Percentiles rank a stretch among this genome's conserved stretches.
These are phyloP conservation scores for Ophiostoma piceae DNA, from an alignment of 2,329 filamentous ascomycete species.

Conservation along the genomic window DNA sequence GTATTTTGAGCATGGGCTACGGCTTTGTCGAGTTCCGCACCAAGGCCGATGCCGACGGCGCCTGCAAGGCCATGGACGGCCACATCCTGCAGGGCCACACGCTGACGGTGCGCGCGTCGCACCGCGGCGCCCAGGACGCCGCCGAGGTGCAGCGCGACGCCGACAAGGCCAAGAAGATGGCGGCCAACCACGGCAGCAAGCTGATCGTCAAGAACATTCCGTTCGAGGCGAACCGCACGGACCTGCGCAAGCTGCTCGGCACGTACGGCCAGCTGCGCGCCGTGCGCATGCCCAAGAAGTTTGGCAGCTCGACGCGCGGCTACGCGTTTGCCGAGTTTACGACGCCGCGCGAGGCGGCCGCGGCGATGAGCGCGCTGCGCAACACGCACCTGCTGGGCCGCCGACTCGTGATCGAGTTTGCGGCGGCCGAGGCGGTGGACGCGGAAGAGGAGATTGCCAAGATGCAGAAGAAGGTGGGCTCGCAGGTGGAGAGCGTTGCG, in stretches of 20 bases:
- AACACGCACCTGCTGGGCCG: slow-evolving; percentile 92
- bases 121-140: slow-evolving; percentile 72
- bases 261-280: slow-evolving; percentile 89
- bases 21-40: slow-evolving; percentile 86
- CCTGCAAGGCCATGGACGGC: slow-evolving; percentile 80
- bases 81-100: slow-evolving; percentile 82
- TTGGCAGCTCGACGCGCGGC: slow-evolving; percentile 79
- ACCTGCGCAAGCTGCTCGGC: slow-evolving; percentile 77
- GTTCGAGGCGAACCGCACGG: slow-evolving; percentile 91
- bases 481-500: slow-evolving; percentile 84
- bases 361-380: slow-evolving; percentile 82
- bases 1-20: slow-evolving; percentile 93
- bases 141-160: slow-evolving; percentile 80
- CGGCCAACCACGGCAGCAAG: slow-evolving; percentile 69
- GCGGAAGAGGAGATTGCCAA: slow-evolving; percentile 93
- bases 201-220: slow-evolving; percentile 97
- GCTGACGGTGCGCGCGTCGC: slow-evolving; percentile 77
- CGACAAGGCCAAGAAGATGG: slow-evolving; percentile 74
- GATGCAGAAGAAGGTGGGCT: slow-evolving; percentile 93
- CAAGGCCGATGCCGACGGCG: slow-evolving; percentile 71
- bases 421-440: slow-evolving; percentile 80
- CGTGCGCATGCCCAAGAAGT: slow-evolving; percentile 91
- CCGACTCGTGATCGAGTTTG: slow-evolving; percentile 85
- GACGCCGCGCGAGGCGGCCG: slow-evolving; percentile 73
- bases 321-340: slow-evolving; percentile 94